Conservation (phyloP, 1,284 basidiomycete genomes). For the Marasmius sp. region DNA sequence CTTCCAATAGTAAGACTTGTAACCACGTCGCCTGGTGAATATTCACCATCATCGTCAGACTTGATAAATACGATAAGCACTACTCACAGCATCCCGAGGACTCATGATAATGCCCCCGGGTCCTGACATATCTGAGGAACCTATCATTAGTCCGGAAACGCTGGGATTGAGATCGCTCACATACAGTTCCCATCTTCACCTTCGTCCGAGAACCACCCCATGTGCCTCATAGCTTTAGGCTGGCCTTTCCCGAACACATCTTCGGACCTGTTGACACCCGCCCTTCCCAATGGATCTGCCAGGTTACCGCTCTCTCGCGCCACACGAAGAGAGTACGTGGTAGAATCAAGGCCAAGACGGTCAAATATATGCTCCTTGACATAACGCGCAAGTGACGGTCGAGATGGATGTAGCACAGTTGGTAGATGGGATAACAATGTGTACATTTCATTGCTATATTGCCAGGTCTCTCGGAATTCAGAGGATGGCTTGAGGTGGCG, state of each 20-base stretch:
- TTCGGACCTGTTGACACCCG: slow-evolving; percentile 9
- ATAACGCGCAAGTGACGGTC: slow-evolving; percentile 12
- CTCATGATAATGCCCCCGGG: slow-evolving; percentile 19
- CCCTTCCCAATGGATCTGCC: slow-evolving; percentile 20
- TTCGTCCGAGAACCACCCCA: slow-evolving; percentile 2
- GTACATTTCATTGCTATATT: slow-evolving; percentile 22
- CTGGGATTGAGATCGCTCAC: background rate
- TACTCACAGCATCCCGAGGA: slow-evolving; percentile 12
- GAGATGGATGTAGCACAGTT: slow-evolving; percentile 6
- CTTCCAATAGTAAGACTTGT: slow-evolving; percentile 17
- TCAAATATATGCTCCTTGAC: slow-evolving; percentile 19
- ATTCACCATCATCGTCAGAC: background rate
- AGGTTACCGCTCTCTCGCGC: slow-evolving; percentile 21
- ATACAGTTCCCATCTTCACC: slow-evolving; percentile 17
- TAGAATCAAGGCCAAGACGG: slow-evolving; percentile 21
- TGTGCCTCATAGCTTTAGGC: slow-evolving; percentile 1
- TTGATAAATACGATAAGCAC: background rate
- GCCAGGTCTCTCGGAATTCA: slow-evolving; percentile 19
- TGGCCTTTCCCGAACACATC: slow-evolving; percentile 11
- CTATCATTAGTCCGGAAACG: background rate
- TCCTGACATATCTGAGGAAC: slow-evolving; percentile 8
- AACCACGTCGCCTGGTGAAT: slow-evolving; percentile 18
- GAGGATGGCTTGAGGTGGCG: slow-evolving; percentile 19
- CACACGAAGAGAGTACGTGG: slow-evolving; percentile 24
- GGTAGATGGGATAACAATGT: slow-evolving; percentile 19